Base-by-base conservation (phyloP, 495 filamentous ascomycete species). In the Ramalina peruviana region DNA sequence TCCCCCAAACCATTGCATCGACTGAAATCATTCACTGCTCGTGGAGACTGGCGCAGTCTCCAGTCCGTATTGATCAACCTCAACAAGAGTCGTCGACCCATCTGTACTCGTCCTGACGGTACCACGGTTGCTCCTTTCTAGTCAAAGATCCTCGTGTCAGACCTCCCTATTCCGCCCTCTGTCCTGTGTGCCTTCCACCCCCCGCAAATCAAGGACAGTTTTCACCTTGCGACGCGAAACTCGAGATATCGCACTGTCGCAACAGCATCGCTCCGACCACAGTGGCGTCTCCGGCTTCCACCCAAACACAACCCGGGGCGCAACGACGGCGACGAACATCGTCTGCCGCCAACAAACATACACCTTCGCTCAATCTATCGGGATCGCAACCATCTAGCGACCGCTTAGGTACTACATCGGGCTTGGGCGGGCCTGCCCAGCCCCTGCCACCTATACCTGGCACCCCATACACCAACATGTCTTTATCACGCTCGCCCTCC, bases 401-500 rank as follows among this genome's bases (percentile, higher is more conserved):
- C 23, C 50, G 52, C 36, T n/a, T 50, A 50, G 58, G 58, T 27
- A 49, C 58, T 51, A 56, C 55, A 49, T 60, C 58, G 47, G 55
- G 55, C 13, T 50, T 53, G 50, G 53, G 52, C 54, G 56, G 53
- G 46, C 53, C 43, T 43, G 41, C 52, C 57, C 55, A 60, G 46
- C 53, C 58, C 40, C 46, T 60, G 36, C 50, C 55, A 5, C 37
- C 58, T 15, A 58, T 60, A 30, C 58, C 58, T 47, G 55, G 52
- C 25, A 60, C 58, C 36, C 58, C 58, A 7, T 25, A 50, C 17
- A 39, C 30, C 4, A 36, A 47, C 54, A 93, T 94, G 88, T 85
- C 86, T 56, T 65, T 88, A 49, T 88, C 86, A 48, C 79, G 85
- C 65, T 90, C 86, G 58, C 86, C 86, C 42, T 90, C 85, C 43